Conservation (phyloP, 1,139 yeast species). For the Lodderomyces parapsilosis region DNA sequence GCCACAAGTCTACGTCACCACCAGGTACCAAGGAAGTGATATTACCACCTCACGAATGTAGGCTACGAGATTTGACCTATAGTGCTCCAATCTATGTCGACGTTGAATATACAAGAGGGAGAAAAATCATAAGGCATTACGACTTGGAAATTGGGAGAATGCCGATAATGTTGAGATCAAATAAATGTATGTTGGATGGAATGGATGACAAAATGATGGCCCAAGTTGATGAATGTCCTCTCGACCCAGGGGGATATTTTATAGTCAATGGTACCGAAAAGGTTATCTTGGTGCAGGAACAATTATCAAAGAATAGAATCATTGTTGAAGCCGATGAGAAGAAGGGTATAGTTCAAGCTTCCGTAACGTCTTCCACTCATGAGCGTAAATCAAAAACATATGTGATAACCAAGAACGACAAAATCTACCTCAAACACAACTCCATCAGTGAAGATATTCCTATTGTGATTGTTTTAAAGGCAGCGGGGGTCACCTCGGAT, state of each 20-base stretch:
- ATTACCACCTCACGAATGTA: slow-evolving; percentile 93
- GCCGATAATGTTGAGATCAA: slow-evolving; percentile 96
- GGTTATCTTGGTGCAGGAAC: slow-evolving; percentile 95
- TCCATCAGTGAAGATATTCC: slow-evolving; percentile 95
- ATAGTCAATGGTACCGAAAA: slow-evolving; percentile 98
- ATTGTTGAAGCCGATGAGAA: slow-evolving; percentile 97
- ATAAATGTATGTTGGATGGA: slow-evolving; percentile 83
- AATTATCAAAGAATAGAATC: slow-evolving; percentile 92
- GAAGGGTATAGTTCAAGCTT: slow-evolving; percentile 92
- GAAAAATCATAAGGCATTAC: slow-evolving; percentile 84
- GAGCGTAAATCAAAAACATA: slow-evolving; percentile 97
- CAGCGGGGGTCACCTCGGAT: slow-evolving; percentile 93
- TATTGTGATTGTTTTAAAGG: slow-evolving; percentile 87
- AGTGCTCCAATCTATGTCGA: slow-evolving; percentile 97
- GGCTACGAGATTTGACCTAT: slow-evolving; percentile 90
- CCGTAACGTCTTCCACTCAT: slow-evolving; percentile 96
- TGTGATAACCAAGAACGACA: slow-evolving; percentile 87
- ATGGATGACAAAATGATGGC: slow-evolving; percentile 86
- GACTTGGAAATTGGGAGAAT: slow-evolving; percentile 94
- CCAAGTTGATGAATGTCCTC: slow-evolving; percentile 84
- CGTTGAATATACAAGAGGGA: slow-evolving; percentile 93
- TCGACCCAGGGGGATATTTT: slow-evolving; percentile 98
- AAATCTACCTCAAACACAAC: slow-evolving; percentile 89
- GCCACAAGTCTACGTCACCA: slow-evolving; percentile 57
- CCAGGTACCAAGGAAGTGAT: slow-evolving; percentile 58